phyloP scores from a whole-genome alignment of 2,329 filamentous ascomycete genomes.

The Fusarium sacchari region DNA sequence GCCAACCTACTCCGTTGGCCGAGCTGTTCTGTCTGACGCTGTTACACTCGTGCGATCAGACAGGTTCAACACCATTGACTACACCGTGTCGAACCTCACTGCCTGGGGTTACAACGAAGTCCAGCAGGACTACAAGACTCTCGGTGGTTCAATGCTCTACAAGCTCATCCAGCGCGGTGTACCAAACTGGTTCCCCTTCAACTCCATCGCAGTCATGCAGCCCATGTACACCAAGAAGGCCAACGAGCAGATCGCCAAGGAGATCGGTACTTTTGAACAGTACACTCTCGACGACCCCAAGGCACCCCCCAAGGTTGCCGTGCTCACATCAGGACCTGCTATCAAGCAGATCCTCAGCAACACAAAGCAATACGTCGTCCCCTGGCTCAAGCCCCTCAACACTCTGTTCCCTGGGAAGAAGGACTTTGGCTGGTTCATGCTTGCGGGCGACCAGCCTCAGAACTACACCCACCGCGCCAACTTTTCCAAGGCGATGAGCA shows the following conservation, averaged over 20 bases:
- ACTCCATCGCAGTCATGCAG: slow-evolving; percentile 57
- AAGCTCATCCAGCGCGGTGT: slow-evolving; percentile 58
- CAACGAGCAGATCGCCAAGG: slow-evolving; percentile 52
- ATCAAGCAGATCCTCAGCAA: slow-evolving; percentile 49
- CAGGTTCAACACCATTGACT: slow-evolving; percentile 66
- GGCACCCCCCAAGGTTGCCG: slow-evolving; percentile 45
- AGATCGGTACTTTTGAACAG: slow-evolving; percentile 51
- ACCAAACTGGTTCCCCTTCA: slow-evolving; percentile 55
- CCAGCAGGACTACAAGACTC: slow-evolving; percentile 46
- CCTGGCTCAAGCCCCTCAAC: slow-evolving; percentile 48
- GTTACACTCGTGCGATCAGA: slow-evolving; percentile 68
- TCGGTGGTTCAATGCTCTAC: slow-evolving; percentile 57
- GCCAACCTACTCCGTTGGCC: slow-evolving; percentile 61
- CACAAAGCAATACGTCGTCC: slow-evolving; percentile 47
- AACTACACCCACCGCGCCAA: slow-evolving; percentile 48
- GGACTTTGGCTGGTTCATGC: slow-evolving; percentile 53
- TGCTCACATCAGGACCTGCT: slow-evolving; percentile 38
- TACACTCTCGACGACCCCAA: slow-evolving; percentile 49
- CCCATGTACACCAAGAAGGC: slow-evolving; percentile 57
- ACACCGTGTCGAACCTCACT: slow-evolving; percentile 54
- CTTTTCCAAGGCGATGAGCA: slow-evolving; percentile 47
- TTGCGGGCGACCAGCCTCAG: slow-evolving; percentile 48
- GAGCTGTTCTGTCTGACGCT: slow-evolving; percentile 68
- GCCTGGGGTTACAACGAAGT: slow-evolving; percentile 55
- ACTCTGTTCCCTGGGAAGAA: slow-evolving; percentile 50